Evolutionary conservation across 2,329 filamentous ascomycete species (phyloP), one percentile per base, ranked within the genome.

Genomic region (Capronia americana): DNA sequence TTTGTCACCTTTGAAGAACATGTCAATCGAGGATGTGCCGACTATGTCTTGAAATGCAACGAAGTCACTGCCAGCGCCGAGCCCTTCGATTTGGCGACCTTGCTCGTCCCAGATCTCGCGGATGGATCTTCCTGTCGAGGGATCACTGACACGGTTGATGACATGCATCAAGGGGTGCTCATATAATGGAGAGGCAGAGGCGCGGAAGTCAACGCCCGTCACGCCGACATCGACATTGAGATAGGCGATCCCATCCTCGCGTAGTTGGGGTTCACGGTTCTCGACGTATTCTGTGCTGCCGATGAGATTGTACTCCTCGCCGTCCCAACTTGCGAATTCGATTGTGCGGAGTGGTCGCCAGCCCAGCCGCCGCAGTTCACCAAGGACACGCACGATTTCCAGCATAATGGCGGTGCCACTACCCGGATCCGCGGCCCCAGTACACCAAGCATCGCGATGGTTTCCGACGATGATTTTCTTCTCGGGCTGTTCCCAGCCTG

Each of bases 261-360:
- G 89, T 6, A 99, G 83, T 2, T 81, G 77, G 0, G 93, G 88
- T 30, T 92, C 83, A 71, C 94, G 89, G 55, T 91, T 90, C 79
- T 99, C 95, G 54, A 99, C 95, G 74, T 91, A 94, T 77, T 99
- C 95, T 1, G 95, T 98, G 11, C 92, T 96, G 8, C 95, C 95
- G 65, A 97, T 91, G 54, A 95, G 82, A 78, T 97, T 97, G 81
- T 97, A 98, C 78, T 94, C 92, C 72, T 90, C 90, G 3, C 87
- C 95, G 77, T 99, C 95, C 95, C 95, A 99, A 38, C 92, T 97
- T 75, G 93, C 93, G 77, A 99, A 98, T 77, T 96, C 91, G 70
- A 99, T 96, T 3, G 92, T 96, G n/a, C 95, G 90, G 17, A 96
- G 83, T 1, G 95, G 95, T 28, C 91, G 86, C 95, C 95, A 99